phyloP scores from a whole-genome alignment of 371 early-diverging fungal genomes.

The Apophysomyces trapeziformis region DNA sequence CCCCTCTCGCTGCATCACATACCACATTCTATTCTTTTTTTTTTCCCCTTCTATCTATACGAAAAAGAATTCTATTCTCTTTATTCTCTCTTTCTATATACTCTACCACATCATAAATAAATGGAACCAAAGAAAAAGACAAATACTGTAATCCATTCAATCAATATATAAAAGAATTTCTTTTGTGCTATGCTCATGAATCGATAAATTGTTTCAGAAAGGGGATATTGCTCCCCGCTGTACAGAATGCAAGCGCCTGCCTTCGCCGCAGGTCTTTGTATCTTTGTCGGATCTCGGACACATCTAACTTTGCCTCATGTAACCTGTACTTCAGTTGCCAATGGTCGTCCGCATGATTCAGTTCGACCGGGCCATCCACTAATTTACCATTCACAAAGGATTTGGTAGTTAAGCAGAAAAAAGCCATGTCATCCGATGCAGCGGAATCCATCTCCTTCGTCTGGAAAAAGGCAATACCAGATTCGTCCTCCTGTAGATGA shows the following conservation, averaged over 20 bases:
- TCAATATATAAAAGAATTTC: no score
- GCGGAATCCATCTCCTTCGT: background rate
- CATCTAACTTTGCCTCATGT: background rate
- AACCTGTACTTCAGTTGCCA: constrained; percentile 3
- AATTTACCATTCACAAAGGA: background rate
- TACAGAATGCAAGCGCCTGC: background rate
- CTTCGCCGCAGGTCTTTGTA: background rate
- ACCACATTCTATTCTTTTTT: constrained; percentile 6
- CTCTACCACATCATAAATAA: no score
- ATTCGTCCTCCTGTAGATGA: background rate
- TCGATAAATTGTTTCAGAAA: background rate
- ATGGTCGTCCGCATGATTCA: background rate
- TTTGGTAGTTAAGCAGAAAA: background rate
- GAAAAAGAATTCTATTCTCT: no score
- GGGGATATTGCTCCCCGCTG: background rate
- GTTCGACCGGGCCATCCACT: background rate
- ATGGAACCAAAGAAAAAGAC: no score
- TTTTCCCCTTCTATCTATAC: background rate
- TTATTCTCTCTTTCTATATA: no score
- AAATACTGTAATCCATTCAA: no score
- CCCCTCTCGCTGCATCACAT: background rate
- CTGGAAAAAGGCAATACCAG: background rate
- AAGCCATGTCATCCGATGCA: background rate
- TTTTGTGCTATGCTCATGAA: background rate
- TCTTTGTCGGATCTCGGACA: background rate